These are phyloP conservation scores for Lathyrus tuberosus DNA, from an alignment of 306 rosid species.

Conservation along the genomic window DNA sequence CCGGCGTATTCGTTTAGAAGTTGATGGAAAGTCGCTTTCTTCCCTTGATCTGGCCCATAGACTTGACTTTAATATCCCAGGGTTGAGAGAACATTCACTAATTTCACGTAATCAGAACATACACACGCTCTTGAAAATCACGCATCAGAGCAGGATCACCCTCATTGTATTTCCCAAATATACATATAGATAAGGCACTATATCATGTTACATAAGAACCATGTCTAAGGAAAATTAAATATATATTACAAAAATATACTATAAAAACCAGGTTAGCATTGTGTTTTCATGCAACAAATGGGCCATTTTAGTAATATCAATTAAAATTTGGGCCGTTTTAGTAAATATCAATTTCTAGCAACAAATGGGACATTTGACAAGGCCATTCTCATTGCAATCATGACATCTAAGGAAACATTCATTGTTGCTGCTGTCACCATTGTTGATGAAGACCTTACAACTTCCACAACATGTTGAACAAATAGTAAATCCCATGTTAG, in stretches of 20 bases:
- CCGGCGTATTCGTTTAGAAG: too few relatives aligned
- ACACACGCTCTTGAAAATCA: too few relatives aligned
- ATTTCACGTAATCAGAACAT: too few relatives aligned
- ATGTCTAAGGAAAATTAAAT: conserved; percentile 14
- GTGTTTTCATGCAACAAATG: neutral
- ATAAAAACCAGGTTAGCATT: conserved; percentile 2
- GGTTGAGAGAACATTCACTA: too few relatives aligned
- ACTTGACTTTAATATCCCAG: too few relatives aligned
- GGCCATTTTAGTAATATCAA: too few relatives aligned
- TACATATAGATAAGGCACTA: too few relatives aligned
- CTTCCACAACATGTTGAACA: conserved; percentile 81
- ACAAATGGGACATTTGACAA: conserved; percentile 80
- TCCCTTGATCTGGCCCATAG: too few relatives aligned
- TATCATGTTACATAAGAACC: conserved; percentile 7
- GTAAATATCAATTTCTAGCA: conserved; percentile 39
- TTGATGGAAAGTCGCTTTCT: too few relatives aligned
- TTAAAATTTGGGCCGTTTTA: too few relatives aligned
- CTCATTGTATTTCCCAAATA: too few relatives aligned
- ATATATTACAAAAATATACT: conserved; percentile 16
- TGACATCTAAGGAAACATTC: conserved; percentile 57
- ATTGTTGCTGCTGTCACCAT: conserved; percentile 29
- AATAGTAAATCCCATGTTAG: conserved; percentile 60
- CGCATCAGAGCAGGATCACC: too few relatives aligned
- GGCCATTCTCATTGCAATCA: conserved; percentile 87
- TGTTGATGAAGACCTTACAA: conserved; percentile 58